Evolutionary conservation across 768 basidiomycete genomes (phyloP), one percentile per base, ranked within the genome.

Genomic region (Mrakia hoshinonis): DNA sequence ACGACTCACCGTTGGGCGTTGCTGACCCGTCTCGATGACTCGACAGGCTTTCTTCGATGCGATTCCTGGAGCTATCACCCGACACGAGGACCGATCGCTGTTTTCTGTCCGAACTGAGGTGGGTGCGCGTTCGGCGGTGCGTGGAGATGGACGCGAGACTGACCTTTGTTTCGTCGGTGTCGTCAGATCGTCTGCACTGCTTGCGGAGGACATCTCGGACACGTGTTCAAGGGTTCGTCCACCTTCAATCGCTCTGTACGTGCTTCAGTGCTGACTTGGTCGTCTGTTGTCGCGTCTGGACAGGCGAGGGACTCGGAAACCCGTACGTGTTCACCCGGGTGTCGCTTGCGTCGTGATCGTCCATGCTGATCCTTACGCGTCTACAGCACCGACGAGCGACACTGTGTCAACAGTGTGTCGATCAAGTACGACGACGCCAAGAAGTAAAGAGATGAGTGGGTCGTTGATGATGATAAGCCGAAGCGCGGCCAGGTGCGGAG

Each of bases 21-120:
- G 2, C 31, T 54, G 60, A 91, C 76, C 93, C 93, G 29, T 97
- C 93, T n/a, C n/a, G n/a, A n/a, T n/a, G n/a, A n/a, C n/a, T n/a
- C n/a, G n/a, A 93, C 93, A 94, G n/a, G 91, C 93, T 0, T 97
- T 96, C 84, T 97, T 89, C 78, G 93, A 95, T 77, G 89, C 92
- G 10, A 85, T 95, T 73, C 93, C 93, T 7, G 93, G 92, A 43
- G 91, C 93, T 29, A 90, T 97, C 38, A 84, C 77, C 71, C 75
- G 81, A 60, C 89, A 92, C 74, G 87, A 88, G 73, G 93, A 96
- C 79, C 80, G 71, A 20, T 80, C 86, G 0, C 79, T 84, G 69
- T 88, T 88, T 52, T 88, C 85, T 84, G 80, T 81, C 9, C 75
- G 93, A 62, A 92, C 82, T 22, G 93, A 96, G 81, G 95, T 97